Percentiles rank a stretch among this genome's conserved stretches.
phyloP scores from a whole-genome alignment of 371 early-diverging fungal genomes.

The Mortierella polycephala region DNA sequence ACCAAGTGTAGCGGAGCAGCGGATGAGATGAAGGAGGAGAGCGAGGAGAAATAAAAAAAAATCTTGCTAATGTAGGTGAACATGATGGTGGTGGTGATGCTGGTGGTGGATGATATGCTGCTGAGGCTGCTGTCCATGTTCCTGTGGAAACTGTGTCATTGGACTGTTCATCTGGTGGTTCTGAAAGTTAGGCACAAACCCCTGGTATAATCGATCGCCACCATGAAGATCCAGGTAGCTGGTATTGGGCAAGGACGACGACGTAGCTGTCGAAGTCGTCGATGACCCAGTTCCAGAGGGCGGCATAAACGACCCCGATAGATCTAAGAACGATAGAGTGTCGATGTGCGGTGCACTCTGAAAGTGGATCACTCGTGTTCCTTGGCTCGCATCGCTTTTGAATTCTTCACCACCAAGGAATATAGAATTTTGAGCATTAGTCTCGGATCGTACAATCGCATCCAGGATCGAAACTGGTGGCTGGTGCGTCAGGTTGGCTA shows the following conservation, averaged over 20 bases:
- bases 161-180: conserved; percentile 6
- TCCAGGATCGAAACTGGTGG: conserved; percentile 9
- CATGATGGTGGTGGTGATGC: conserved; percentile 32
- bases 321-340: conserved; percentile 32
- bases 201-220: conserved; percentile 8
- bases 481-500: background rate
- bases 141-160: conserved; percentile 3
- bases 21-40: background rate
- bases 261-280: conserved; percentile 1
- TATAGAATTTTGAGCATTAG: conserved; percentile 7
- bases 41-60: no score
- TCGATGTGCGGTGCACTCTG: conserved; percentile 27
- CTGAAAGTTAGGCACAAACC: conserved; percentile 8
- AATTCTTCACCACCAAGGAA: conserved; percentile 4
- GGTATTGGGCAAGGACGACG: conserved; percentile 21
- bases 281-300: conserved; percentile 8
- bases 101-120: conserved; percentile 35
- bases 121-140: conserved; percentile 8
- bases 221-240: conserved; percentile 22
- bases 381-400: conserved; percentile 2
- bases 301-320: conserved; percentile 26
- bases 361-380: conserved; percentile 15
- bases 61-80: conserved; percentile 33
- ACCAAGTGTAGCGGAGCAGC: conserved; percentile 2
- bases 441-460: conserved; percentile 1